Base-by-base conservation (phyloP, 768 basidiomycete species). In the Lentinus brumalis region DNA sequence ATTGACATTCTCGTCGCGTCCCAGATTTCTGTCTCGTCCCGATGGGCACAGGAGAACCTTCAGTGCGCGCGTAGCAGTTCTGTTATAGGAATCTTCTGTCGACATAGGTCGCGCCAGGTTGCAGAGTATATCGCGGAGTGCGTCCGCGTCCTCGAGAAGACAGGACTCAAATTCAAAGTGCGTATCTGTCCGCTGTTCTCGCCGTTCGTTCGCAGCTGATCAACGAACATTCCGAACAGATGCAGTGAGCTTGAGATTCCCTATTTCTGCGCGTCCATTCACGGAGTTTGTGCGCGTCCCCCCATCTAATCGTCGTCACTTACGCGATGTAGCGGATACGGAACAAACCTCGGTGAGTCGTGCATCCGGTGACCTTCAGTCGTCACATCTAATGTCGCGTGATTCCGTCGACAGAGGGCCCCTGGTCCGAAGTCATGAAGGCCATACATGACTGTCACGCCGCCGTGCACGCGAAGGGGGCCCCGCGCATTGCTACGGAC, bases 391-490 rank as follows among this genome's bases (percentile, higher is more conserved):
- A n/a, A 15, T n/a, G 12, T 12, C n/a, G 8, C 26, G 16, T 35
- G 30, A 21, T 1, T 6, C 51, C 16, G 9, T 38, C 35, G 18
- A 40, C 53, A 75, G 91, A 96, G 74, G 94, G 95, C 5, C 89
- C 92, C 0, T 98, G 93, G 94, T 79, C 82, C 26, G 78, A 85
- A 53, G 96, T 98, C 42, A 87, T 83, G 59, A 80, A 89, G 66
- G 93, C 89, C 2, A 97, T 98, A 63, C 91, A 94, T 65, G 91
- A 90, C 61, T 97, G 94, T 71, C 96, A 98, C 70, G 82, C 82
- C 29, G 93, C 92, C 1, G 89, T 95, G 5, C 94, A 96, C 64
- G 85, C 83, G 0, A 81, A 83, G 71, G 92, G 91, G 26, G 83
- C 84, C 0, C 85, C 86, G 15, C 85, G 89, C 53, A 82, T 95